These are phyloP conservation scores for Eragrostis curvula DNA, from an alignment of 176 grass and related monocot species.

Conservation along the genomic window DNA sequence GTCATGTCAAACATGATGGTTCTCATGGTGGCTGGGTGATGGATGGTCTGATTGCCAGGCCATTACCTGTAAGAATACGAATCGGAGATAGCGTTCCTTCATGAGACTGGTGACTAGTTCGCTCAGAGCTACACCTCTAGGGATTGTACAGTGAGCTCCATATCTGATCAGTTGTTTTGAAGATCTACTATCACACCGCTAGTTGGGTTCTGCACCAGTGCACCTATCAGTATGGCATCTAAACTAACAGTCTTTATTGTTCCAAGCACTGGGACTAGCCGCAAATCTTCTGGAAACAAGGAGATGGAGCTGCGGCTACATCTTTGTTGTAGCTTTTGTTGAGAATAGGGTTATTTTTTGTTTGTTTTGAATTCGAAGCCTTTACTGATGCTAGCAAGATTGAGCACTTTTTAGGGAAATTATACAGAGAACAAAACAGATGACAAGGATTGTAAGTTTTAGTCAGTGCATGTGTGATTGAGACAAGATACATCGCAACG, in stretches of 20 bases:
- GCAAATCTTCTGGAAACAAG: not conserved
- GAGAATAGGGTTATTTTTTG: not conserved
- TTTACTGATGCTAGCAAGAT: conserved; percentile 1
- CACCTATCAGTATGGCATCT: not conserved
- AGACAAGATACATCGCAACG: not conserved
- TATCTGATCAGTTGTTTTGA: conserved; percentile 30
- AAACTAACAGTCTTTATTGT: not conserved
- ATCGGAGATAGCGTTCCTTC: conserved; percentile 27
- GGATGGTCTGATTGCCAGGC: conserved; percentile 81
- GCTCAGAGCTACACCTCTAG: not conserved
- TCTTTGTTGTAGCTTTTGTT: not conserved
- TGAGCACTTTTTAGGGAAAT: not conserved
- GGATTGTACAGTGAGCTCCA: conserved; percentile 35
- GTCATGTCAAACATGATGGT: conserved; percentile 80
- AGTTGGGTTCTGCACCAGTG: not conserved
- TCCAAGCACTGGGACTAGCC: not conserved
- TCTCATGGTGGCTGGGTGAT: conserved; percentile 72
- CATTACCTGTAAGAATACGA: conserved; percentile 70
- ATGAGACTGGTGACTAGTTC: conserved; percentile 13
- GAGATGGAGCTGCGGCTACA: not conserved
- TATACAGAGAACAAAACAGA: not conserved
- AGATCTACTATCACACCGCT: not conserved
- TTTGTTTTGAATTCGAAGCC: conserved; percentile 23
- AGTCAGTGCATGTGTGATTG: not conserved
- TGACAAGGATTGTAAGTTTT: not conserved